These are phyloP conservation scores for Ulvella scutata DNA, from an alignment of 139 green algal genomes.

Conservation along the genomic window DNA sequence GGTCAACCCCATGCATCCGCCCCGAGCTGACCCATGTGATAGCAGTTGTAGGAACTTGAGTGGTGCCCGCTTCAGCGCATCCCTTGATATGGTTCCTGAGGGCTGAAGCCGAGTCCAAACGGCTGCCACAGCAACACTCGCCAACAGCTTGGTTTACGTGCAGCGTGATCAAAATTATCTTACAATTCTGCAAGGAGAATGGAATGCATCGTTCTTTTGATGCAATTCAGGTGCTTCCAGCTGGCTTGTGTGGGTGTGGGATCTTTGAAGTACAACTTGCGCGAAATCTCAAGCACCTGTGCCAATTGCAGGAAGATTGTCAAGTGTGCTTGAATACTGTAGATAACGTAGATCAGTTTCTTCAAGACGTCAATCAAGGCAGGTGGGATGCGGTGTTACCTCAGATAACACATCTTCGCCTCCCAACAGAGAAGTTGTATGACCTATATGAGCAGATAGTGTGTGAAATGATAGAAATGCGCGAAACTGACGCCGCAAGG, in stretches of 20 bases:
- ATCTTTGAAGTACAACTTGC: background rate
- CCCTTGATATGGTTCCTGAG: no score
- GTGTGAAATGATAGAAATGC: slow-evolving; percentile 90
- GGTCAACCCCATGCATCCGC: background rate
- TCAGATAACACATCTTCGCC: slow-evolving; percentile 60
- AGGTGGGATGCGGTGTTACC: slow-evolving; percentile 85
- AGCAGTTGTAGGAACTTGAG: no score
- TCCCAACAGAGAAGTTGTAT: slow-evolving; percentile 75
- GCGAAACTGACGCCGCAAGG: slow-evolving; percentile 77
- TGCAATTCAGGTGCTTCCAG: slow-evolving; percentile 53
- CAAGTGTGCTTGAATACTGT: slow-evolving; percentile 90
- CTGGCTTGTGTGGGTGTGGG: background rate
- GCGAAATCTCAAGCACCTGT: background rate
- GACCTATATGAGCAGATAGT: slow-evolving; percentile 92
- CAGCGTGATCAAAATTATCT: slow-evolving; percentile 93
- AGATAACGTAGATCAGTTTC: slow-evolving; percentile 74
- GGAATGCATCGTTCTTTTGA: slow-evolving; percentile 69
- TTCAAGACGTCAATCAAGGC: slow-evolving; percentile 74
- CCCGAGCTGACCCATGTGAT: no score
- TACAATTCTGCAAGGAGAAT: slow-evolving; percentile 97
- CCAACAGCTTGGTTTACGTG: slow-evolving; percentile 6
- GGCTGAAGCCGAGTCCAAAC: no score
- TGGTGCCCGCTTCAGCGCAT: no score
- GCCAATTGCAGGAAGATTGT: slow-evolving; percentile 62
- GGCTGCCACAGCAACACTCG: background rate